Base-by-base conservation (phyloP, 345 rosid genomes). In the Camelina hispida region DNA sequence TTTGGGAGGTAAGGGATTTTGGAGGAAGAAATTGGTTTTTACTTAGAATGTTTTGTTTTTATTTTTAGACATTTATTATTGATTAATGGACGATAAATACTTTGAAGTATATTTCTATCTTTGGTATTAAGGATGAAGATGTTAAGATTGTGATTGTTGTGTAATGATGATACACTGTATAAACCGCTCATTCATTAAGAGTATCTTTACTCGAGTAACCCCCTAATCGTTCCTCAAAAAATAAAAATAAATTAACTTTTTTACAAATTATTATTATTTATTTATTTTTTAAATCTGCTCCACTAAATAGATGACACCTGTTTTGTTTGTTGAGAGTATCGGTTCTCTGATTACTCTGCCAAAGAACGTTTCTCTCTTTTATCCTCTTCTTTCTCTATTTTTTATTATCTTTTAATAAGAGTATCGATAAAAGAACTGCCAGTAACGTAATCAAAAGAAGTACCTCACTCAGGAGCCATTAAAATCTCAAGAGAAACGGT, bases 1-100 rank as follows among this genome's bases (percentile, higher is more conserved):
- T 71, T 71, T 70, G 66, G 47, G 61, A 70, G 76, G 72, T 50
- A 56, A 38, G 22, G 71, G 76, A 48, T 70, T 71, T 64, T 64
- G 72, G 76, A 64, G 42, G 56, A 17, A 71, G 9, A 71, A 1
- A 63, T 28, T 64, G 60, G 38, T 40, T 64, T 68, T 50, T 56
- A 22, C 32, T 70, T 57, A 37, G 17, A 42, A 46, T 46, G 20
- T 6, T 48, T 71, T 52, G 12, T 34, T 9, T 59, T 75, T 76
- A 62, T 44, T 62, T 69, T 44, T 69, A 76, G 80, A 18, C 30
- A 6, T 62, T 63, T 62, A 54, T 62, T 46, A 30, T 46, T 37
- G 32, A 50, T 28, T 61, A 69, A 54, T 76, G 75, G 64, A 54
- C 70, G 69, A 62, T 34, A 63, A 30, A 30, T 51, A 68, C 20